phyloP scores from a whole-genome alignment of 148 eudicot species.

The Vaccinium myrtillus region DNA sequence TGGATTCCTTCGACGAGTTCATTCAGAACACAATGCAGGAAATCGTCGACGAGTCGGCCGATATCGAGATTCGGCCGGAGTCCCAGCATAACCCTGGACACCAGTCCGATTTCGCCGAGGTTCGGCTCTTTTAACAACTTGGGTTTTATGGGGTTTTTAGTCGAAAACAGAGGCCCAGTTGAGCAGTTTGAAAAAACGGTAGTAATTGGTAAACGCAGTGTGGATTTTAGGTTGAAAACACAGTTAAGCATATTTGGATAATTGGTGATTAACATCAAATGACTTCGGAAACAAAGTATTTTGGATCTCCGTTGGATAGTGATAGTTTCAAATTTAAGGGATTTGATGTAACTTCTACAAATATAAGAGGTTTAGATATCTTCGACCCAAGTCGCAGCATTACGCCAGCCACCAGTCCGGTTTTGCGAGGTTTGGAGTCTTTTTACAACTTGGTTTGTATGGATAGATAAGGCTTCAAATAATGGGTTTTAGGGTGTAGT shows the following conservation, averaged over 20 bases:
- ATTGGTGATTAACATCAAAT: neutral
- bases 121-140: constrained; percentile 14
- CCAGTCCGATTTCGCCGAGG: constrained; percentile 88
- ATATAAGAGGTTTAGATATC: no score
- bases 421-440: no score
- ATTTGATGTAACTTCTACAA: neutral
- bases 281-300: neutral
- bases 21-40: constrained; percentile 99
- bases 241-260: neutral
- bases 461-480: neutral
- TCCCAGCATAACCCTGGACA: constrained; percentile 95
- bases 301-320: neutral
- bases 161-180: neutral
- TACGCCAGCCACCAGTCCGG: no score
- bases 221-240: neutral
- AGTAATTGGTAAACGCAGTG: no score
- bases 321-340: neutral
- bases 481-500: neutral
- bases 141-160: constrained; percentile 9
- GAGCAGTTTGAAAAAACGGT: neutral
- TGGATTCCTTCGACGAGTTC: constrained; percentile 94
- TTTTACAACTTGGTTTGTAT: no score
- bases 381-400: no score
- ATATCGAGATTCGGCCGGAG: constrained; percentile 92
- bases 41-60: constrained; percentile 88